phyloP scores from a whole-genome alignment of 2,329 filamentous ascomycete genomes.

The Colletotrichum camelliae region DNA sequence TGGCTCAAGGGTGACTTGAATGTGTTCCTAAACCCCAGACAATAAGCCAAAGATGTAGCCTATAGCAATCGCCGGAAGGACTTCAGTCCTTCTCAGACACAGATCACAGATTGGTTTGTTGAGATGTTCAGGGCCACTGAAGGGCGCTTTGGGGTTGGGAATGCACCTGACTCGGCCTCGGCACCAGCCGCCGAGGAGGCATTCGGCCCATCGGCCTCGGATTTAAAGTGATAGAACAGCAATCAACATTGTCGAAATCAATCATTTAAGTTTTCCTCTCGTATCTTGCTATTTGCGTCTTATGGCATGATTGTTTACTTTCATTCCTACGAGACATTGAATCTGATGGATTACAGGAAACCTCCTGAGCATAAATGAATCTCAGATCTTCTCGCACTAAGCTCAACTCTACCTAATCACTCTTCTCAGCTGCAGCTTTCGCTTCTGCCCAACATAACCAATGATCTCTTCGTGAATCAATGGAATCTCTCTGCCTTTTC shows the following conservation, averaged over 20 bases:
- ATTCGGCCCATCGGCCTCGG: background rate
- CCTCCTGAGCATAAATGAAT: background rate
- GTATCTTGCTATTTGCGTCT: background rate
- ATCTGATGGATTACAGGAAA: background rate
- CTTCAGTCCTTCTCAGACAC: background rate
- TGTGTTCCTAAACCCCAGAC: slow-evolving; percentile 25
- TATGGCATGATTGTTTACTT: background rate
- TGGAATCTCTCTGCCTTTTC: background rate
- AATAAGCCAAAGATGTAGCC: background rate
- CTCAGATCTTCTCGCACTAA: background rate
- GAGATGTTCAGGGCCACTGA: background rate
- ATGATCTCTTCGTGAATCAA: background rate
- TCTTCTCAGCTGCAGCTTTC: background rate
- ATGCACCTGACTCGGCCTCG: background rate
- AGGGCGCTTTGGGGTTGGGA: background rate
- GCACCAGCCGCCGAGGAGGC: background rate
- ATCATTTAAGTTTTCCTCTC: background rate
- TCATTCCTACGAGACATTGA: background rate
- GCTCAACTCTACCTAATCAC: background rate
- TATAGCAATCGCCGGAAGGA: background rate
- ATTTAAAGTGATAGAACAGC: background rate
- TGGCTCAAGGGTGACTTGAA: slow-evolving; percentile 34
- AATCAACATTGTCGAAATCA: background rate
- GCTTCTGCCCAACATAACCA: background rate
- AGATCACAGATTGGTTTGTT: background rate